Evolutionary conservation across 805 yeast species (phyloP).

Genomic region (Teunomyces atbi): DNA sequence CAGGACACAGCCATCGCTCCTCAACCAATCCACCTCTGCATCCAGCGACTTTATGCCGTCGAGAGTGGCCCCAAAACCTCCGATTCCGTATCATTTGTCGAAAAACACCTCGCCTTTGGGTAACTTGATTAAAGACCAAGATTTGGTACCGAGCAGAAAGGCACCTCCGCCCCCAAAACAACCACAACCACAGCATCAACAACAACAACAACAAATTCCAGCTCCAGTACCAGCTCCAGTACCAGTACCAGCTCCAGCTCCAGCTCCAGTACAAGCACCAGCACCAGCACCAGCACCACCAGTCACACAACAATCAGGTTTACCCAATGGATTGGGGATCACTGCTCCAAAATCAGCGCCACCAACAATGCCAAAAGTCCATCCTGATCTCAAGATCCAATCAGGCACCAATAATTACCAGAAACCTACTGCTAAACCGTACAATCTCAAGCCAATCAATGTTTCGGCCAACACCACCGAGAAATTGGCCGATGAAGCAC

Average conservation of each 20-base stretch:
- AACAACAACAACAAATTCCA: slow-evolving; percentile 9
- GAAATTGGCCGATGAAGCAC: slow-evolving; percentile 12
- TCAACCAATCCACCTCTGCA: slow-evolving; percentile 6
- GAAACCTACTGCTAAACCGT: slow-evolving; percentile 5
- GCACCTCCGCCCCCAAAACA: slow-evolving; percentile 3
- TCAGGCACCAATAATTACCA: slow-evolving; percentile 1
- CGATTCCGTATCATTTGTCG: slow-evolving; percentile 38
- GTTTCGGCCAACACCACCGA: slow-evolving; percentile 6
- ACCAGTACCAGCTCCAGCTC: slow-evolving; percentile 25
- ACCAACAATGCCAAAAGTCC: slow-evolving; percentile 9
- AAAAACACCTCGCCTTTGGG: slow-evolving; percentile 34
- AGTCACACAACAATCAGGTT: background rate
- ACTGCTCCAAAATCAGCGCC: slow-evolving; percentile 7
- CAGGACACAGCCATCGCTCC: slow-evolving; percentile 3
- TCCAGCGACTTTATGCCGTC: slow-evolving; percentile 29
- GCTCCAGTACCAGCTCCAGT: slow-evolving; percentile 28
- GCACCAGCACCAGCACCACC: slow-evolving; percentile 15
- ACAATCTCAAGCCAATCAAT: slow-evolving; percentile 11
- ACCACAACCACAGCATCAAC: slow-evolving; percentile 15
- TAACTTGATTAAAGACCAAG: slow-evolving; percentile 26
- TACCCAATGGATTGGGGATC: background rate
- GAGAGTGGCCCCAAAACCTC: slow-evolving; percentile 45
- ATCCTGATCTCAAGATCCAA: slow-evolving; percentile 7
- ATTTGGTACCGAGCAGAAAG: slow-evolving; percentile 5
- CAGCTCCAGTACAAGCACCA: too few relatives aligned